Evolutionary conservation across 129 eudicot species (phyloP).

Genomic region (Chrysanthemum makinoi): DNA sequence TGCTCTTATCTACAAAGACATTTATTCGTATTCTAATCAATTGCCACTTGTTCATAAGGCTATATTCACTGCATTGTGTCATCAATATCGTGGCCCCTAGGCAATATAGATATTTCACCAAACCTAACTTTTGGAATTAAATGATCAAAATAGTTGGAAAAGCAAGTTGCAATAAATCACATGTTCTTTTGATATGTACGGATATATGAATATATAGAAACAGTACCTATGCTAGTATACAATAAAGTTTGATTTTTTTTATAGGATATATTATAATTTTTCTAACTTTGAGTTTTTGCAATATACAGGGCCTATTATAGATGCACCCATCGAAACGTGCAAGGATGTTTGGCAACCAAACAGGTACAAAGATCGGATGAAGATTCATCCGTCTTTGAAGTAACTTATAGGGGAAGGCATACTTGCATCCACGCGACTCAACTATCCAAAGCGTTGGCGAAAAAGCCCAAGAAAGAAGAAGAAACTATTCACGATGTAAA

Average conservation of each 20-base stretch:
- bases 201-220: neutral
- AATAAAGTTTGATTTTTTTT: neutral
- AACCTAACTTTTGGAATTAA: conserved; percentile 19
- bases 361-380: conserved; percentile 65
- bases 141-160: neutral
- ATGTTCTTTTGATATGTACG: conserved; percentile 4
- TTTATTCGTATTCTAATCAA: neutral
- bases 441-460: conserved; percentile 22
- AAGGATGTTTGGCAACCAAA: conserved; percentile 69
- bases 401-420: conserved; percentile 56
- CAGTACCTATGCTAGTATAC: neutral
- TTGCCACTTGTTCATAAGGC: conserved; percentile 12
- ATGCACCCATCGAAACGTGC: conserved; percentile 56
- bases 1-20: conserved; percentile 19
- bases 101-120: conserved; percentile 7
- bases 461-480: conserved; percentile 23
- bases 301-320: conserved; percentile 58
- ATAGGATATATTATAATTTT: neutral
- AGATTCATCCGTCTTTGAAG: conserved; percentile 51
- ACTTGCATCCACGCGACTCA: conserved; percentile 49
- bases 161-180: neutral
- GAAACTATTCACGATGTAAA: neutral
- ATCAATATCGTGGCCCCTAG: conserved; percentile 16
- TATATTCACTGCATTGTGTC: neutral
- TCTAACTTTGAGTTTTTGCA: neutral